Evolutionary conservation across 805 yeast species (phyloP).

Genomic region (Saccharomycopsis sp.): DNA sequence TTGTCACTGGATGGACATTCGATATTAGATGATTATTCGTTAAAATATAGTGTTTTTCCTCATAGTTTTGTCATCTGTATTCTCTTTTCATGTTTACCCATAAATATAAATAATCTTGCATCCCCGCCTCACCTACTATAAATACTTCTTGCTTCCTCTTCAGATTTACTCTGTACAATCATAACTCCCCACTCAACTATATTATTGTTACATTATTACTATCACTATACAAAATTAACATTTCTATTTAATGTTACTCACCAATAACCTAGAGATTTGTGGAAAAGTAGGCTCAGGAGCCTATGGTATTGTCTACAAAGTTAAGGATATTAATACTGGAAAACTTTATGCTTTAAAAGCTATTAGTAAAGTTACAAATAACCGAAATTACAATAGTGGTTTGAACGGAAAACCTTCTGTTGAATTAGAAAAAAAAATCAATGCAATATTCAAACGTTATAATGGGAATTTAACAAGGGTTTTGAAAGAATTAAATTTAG

Average conservation of each 20-base stretch:
- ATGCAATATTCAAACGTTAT: slow-evolving; percentile 16
- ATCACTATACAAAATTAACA: neutral
- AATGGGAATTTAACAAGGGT: slow-evolving; percentile 20
- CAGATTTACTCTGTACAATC: too few relatives aligned
- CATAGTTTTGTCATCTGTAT: too few relatives aligned
- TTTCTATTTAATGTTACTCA: slow-evolving; percentile 1
- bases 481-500: slow-evolving; percentile 25
- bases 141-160: too few relatives aligned
- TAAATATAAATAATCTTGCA: too few relatives aligned
- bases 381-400: slow-evolving; percentile 20
- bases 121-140: too few relatives aligned
- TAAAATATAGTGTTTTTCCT: too few relatives aligned
- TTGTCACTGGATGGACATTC: too few relatives aligned
- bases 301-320: slow-evolving; percentile 70
- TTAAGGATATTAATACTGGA: slow-evolving; percentile 41
- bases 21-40: too few relatives aligned
- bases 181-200: too few relatives aligned
- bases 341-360: slow-evolving; percentile 59
- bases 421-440: slow-evolving; percentile 20
- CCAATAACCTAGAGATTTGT: slow-evolving; percentile 3
- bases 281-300: slow-evolving; percentile 74
- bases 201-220: neutral
- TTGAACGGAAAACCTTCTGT: slow-evolving; percentile 21
- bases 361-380: slow-evolving; percentile 25
- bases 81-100: too few relatives aligned